Percentiles rank a stretch among this genome's conserved stretches.
These are phyloP conservation scores for Suhomyces yuchorum DNA, from an alignment of 1,139 yeast genomes.

Conservation along the genomic window DNA sequence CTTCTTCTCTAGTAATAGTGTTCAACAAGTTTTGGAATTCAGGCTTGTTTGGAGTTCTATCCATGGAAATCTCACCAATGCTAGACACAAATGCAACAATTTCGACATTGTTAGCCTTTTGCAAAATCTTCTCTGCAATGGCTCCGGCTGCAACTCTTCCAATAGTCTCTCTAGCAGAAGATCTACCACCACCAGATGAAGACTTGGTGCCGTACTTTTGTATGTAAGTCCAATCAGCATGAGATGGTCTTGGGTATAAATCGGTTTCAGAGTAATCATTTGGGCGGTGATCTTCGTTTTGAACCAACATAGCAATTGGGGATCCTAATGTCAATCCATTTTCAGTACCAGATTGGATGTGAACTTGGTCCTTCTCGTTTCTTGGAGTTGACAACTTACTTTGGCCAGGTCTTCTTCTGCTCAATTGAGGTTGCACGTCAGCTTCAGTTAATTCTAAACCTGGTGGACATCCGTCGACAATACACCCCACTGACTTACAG, in stretches of 20 bases:
- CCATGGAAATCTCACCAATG: slow-evolving; percentile 78
- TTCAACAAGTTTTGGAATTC: slow-evolving; percentile 66
- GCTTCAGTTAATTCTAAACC: slow-evolving; percentile 81
- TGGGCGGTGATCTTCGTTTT: slow-evolving; percentile 95
- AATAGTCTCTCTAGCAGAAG: slow-evolving; percentile 96
- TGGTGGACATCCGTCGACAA: slow-evolving; percentile 98
- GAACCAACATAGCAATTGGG: slow-evolving; percentile 91
- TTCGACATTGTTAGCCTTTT: slow-evolving; percentile 79
- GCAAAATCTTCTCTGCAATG: slow-evolving; percentile 87
- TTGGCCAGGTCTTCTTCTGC: slow-evolving; percentile 98
- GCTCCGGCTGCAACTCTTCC: slow-evolving; percentile 99
- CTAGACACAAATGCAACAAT: slow-evolving; percentile 95
- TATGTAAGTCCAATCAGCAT: slow-evolving; percentile 94
- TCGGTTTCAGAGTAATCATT: slow-evolving; percentile 94
- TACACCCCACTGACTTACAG: slow-evolving; percentile 98
- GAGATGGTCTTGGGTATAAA: slow-evolving; percentile 94
- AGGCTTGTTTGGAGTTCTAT: slow-evolving; percentile 67
- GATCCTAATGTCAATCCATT: slow-evolving; percentile 89
- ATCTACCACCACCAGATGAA: slow-evolving; percentile 95
- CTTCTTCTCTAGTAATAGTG: slow-evolving; percentile 83
- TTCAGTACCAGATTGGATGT: slow-evolving; percentile 94
- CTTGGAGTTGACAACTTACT: slow-evolving; percentile 90
- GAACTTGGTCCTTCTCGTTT: slow-evolving; percentile 90
- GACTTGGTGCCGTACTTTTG: slow-evolving; percentile 91
- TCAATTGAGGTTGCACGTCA: slow-evolving; percentile 92